These are phyloP conservation scores for Botrytis squamosa DNA, from an alignment of 2,329 filamentous ascomycete genomes.

Conservation along the genomic window DNA sequence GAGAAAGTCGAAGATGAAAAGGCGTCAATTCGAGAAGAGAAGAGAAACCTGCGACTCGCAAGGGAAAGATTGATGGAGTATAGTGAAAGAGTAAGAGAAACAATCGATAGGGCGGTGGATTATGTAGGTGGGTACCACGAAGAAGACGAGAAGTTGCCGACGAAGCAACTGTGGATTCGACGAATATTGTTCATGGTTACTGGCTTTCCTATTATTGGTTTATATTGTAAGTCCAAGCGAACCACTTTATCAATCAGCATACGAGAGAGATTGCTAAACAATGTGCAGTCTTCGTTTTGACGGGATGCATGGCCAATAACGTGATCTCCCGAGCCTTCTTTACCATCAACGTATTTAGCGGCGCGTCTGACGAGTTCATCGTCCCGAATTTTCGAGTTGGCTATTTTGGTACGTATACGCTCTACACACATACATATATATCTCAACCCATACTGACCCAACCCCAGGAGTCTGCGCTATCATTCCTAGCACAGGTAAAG, in stretches of 20 bases:
- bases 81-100: conserved; percentile 4
- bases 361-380: conserved; percentile 7
- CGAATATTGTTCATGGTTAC: background rate
- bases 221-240: background rate
- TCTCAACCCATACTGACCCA: background rate
- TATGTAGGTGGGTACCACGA: background rate
- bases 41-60: background rate
- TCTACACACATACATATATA: background rate
- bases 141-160: background rate
- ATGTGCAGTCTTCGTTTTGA: background rate
- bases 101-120: conserved; percentile 10
- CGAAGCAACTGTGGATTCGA: conserved; percentile 9
- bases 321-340: conserved; percentile 2
- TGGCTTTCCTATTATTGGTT: background rate
- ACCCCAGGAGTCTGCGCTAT: conserved; percentile 1
- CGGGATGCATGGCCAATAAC: conserved; percentile 8
- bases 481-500: background rate
- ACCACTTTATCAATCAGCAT: background rate
- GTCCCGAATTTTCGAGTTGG: conserved; percentile 12
- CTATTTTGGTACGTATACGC: conserved; percentile 5
- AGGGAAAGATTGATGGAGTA: conserved; percentile 1
- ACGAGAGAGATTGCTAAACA: background rate
- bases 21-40: conserved; percentile 5
- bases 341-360: conserved; percentile 7
- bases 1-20: conserved; percentile 10